Evolutionary conservation across 2,329 filamentous ascomycete genomes (phyloP).

Genomic region (Neoascochyta sp.): DNA sequence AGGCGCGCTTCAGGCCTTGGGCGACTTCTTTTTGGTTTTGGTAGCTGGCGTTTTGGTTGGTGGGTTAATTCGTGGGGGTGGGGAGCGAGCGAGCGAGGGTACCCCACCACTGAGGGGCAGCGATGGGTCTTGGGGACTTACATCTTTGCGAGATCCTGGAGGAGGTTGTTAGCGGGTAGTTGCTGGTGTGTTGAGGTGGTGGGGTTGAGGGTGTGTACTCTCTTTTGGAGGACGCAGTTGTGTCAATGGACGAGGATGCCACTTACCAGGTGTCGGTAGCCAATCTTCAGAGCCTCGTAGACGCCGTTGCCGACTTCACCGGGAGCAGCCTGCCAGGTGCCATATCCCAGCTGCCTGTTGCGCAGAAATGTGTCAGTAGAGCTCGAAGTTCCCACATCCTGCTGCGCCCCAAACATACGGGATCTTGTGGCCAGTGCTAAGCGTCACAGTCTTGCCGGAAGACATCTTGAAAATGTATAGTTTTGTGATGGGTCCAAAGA

Average conservation of each 20-base stretch:
- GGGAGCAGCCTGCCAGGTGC: conserved; percentile 35
- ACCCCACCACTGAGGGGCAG: conserved; percentile 20
- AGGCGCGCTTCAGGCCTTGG: conserved; percentile 29
- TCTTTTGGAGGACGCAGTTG: too few species aligned
- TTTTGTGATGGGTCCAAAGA: too few species aligned
- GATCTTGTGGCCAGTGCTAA: conserved; percentile 43
- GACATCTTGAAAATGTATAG: conserved; percentile 21
- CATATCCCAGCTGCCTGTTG: conserved; percentile 43
- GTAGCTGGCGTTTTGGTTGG: conserved; percentile 33
- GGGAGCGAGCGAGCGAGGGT: conserved; percentile 7
- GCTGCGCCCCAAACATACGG: conserved; percentile 40
- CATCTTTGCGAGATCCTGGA: conserved; percentile 41
- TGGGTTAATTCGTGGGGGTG: conserved; percentile 21
- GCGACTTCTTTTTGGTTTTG: conserved; percentile 32
- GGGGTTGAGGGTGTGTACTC: neutral
- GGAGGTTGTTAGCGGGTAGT: conserved; percentile 2
- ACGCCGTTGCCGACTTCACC: conserved; percentile 43
- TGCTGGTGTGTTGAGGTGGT: neutral
- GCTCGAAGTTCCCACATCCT: neutral
- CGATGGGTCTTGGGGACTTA: conserved; percentile 12
- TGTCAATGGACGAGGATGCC: neutral
- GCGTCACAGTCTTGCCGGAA: conserved; percentile 36
- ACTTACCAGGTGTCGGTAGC: conserved; percentile 34
- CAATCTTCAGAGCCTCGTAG: conserved; percentile 33
- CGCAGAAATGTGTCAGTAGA: conserved; percentile 45